Evolutionary conservation across 1,284 basidiomycete species (phyloP).

Genomic region (Tremellales sp.): DNA sequence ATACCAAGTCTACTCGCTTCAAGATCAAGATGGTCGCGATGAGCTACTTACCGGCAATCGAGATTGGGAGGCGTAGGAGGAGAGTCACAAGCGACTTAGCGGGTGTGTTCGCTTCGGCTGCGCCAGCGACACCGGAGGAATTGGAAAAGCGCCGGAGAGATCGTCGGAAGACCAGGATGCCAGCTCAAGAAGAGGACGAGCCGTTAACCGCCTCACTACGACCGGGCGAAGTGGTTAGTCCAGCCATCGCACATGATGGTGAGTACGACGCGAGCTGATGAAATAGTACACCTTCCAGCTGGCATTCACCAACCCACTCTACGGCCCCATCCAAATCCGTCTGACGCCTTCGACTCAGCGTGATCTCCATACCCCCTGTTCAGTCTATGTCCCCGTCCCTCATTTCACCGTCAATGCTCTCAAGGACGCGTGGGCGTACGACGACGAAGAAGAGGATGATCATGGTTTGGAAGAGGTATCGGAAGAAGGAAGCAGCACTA

Average conservation of each 20-base stretch:
- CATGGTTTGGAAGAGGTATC: conserved; percentile 43
- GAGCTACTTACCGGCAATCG: conserved; percentile 85
- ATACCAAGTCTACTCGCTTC: conserved; percentile 90
- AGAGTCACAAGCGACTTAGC: conserved; percentile 6
- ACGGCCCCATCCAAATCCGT: conserved; percentile 85
- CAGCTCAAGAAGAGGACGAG: conserved; percentile 30
- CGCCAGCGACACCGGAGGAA: conserved; percentile 12
- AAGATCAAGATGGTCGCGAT: conserved; percentile 96
- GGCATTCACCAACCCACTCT: conserved; percentile 84
- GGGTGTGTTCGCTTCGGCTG: background rate
- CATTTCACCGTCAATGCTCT: conserved; percentile 78
- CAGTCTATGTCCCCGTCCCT: conserved; percentile 64
- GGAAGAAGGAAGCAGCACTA: conserved; percentile 56
- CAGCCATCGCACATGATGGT: background rate
- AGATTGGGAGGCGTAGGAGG: conserved; percentile 53
- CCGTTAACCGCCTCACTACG: conserved; percentile 23
- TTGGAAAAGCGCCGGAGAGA: conserved; percentile 20
- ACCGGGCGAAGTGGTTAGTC: conserved; percentile 32
- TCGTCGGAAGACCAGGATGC: conserved; percentile 14
- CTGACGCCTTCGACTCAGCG: conserved; percentile 51
- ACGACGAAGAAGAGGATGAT: conserved; percentile 74
- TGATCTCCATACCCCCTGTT: background rate
- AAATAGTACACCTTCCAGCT: conserved; percentile 73
- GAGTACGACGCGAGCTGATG: background rate
- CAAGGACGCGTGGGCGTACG: conserved; percentile 93